These are phyloP conservation scores for Apiotrichum mycotoxinovorans DNA, from an alignment of 1,284 basidiomycete species.

Conservation along the genomic window DNA sequence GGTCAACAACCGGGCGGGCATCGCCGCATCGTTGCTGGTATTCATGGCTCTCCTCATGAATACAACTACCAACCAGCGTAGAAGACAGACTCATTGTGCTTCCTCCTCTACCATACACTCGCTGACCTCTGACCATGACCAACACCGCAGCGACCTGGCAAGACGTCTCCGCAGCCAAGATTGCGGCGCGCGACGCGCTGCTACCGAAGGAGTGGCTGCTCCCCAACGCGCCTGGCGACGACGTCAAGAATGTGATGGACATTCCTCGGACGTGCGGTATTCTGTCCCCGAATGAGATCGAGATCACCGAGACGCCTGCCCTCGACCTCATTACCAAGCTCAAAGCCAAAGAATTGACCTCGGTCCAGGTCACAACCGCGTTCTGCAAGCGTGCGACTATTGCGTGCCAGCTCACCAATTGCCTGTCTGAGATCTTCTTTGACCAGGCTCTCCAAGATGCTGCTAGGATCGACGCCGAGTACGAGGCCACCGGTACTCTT, in stretches of 20 bases:
- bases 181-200: constrained; percentile 52
- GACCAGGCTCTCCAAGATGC: too few relatives aligned
- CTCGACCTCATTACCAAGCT: constrained; percentile 12
- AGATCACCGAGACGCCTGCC: constrained; percentile 49
- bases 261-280: constrained; percentile 60
- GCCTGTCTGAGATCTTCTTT: too few relatives aligned
- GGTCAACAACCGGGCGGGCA: too few relatives aligned
- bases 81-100: too few relatives aligned
- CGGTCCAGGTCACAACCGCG: too few relatives aligned
- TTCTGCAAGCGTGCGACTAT: too few relatives aligned
- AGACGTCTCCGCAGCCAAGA: constrained; percentile 55
- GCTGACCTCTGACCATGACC: background rate
- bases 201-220: constrained; percentile 60
- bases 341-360: constrained; percentile 27
- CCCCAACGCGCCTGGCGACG: constrained; percentile 2
- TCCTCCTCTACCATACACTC: background rate
- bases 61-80: too few relatives aligned
- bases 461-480: too few relatives aligned
- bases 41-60: too few relatives aligned
- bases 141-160: constrained; percentile 52
- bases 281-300: constrained; percentile 58
- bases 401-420: too few relatives aligned
- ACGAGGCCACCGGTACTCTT: too few relatives aligned
- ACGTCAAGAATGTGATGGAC: constrained; percentile 53
- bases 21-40: too few relatives aligned